Base-by-base conservation (phyloP, 805 yeast genomes). In the Millerozyma acaciae region DNA sequence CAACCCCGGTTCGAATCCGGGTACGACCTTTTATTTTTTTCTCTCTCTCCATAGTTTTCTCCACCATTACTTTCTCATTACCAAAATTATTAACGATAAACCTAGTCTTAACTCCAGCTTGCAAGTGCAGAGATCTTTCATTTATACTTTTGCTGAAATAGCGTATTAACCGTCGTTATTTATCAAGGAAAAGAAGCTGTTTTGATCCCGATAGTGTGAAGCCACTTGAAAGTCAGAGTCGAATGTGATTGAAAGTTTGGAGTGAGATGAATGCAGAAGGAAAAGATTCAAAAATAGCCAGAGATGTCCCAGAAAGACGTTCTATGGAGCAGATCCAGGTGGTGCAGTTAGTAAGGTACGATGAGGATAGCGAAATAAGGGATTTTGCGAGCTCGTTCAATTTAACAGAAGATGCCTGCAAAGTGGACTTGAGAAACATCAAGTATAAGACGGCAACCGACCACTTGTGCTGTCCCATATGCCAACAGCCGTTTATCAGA, bases 1-100 rank as follows among this genome's bases (percentile, higher is more conserved):
- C 78, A 75, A 78, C 84, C 82, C 83, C 83, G 76, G 84, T 78
- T 78, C 84, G 84, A 78, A 76, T 76, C 84, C 84, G 84, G 84
- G 84, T 74, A 74, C 75, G 82, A 76, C 82, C 84, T 77, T 22
- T 32, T 45, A 50, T 54, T 43, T 40, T 37, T 18, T 27, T 8
- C 16, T 20, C 20, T 5, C 21, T 27, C 12, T 23, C 8, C 10
- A 8, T 20, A 20, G 22, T 8, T 8, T 20, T 20, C 8, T 20
- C 10, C 22, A 8, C 22, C 10, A 20, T 8, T 20, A 20, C 10
- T 8, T 20, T 8, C 22, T 8, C 10, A 8, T 20, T 20, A 20
- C 22, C n/a, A n/a, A n/a, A n/a, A n/a, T n/a, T n/a, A n/a, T n/a
- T n/a, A n/a, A n/a, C n/a, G n/a, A n/a, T n/a, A n/a, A n/a, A n/a